Evolutionary conservation across 495 filamentous ascomycete genomes (phyloP).

Genomic region (Hypoxylon rickii): DNA sequence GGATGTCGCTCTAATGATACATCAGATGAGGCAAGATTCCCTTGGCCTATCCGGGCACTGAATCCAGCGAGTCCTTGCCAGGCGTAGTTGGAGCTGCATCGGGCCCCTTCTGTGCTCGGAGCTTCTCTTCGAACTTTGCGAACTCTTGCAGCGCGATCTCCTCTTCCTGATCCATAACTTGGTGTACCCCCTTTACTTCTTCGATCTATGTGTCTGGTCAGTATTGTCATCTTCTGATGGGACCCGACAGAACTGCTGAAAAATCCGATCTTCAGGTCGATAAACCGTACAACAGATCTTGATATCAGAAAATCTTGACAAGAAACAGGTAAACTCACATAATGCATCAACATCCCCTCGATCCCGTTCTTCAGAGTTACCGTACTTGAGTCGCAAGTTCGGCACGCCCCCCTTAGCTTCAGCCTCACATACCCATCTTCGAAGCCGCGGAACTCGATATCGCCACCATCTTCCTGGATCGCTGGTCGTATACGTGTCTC

Average conservation of each 20-base stretch:
- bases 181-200: conserved; percentile 90
- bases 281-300: too few species aligned
- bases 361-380: conserved; percentile 96
- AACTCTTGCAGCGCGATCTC: conserved; percentile 89
- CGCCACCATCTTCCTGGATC: conserved; percentile 96
- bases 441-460: conserved; percentile 93
- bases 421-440: conserved; percentile 81
- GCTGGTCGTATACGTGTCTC: conserved; percentile 93
- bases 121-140: conserved; percentile 93
- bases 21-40: conserved; percentile 28
- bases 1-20: conserved; percentile 25
- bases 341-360: conserved; percentile 92
- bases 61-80: conserved; percentile 71
- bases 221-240: conserved; percentile 7
- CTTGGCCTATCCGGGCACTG: conserved; percentile 50
- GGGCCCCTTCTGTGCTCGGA: conserved; percentile 72
- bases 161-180: conserved; percentile 90
- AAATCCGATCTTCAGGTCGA: too few species aligned
- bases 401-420: conserved; percentile 89
- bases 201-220: conserved; percentile 68
- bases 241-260: too few species aligned
- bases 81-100: conserved; percentile 57
- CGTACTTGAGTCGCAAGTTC: conserved; percentile 94
- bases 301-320: background rate
- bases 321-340: conserved; percentile 46